Evolutionary conservation across 768 basidiomycete genomes (phyloP), one percentile per base, ranked within the genome.

Genomic region (Russula earlei): DNA sequence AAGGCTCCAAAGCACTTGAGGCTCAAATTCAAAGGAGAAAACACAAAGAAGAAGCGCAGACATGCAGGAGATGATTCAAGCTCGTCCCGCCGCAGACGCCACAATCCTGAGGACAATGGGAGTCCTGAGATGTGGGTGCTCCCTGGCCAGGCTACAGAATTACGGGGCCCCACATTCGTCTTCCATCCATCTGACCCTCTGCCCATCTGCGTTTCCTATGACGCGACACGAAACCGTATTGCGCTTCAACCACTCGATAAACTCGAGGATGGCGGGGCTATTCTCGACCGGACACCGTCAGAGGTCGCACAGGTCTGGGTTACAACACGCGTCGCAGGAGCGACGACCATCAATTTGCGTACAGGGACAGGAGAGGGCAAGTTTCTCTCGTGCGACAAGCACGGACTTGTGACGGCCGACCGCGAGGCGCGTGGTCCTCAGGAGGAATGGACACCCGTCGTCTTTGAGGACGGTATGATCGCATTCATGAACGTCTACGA

Each of bases 221-320:
- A 85, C 65, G 75, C 86, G 20, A 87, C 89, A 17, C 80, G 87
- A 29, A 81, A 79, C 61, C 81, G 80, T 49, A 78, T 92, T 40
- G 72, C 84, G n/a, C 71, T 92, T 12, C 73, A 83, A 44, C 62
- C 77, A 10, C 70, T 86, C 27, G 84, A 84, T 67, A 84, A 82
- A 66, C 78, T 79, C 59, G 81, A 80, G 49, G 79, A 79, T 52
- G 64, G 65, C 6, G 63, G 70, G 11, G 70, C 71, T 25, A 58
- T 88, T 8, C 73, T 88, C 42, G 81, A 85, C 58, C 81, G 84
- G 49, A 78, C 75, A 10, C 92, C 92, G 4, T 78, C 79, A 0
- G 91, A 94, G 57, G 86, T 93, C 31, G 74, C 85, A 19, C 91
- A 94, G 65, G 91, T 95, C 12, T 95, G 91, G 91, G 92, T 95